phyloP scores from a whole-genome alignment of 208 protist species.

The Trypanosoma congolense region DNA sequence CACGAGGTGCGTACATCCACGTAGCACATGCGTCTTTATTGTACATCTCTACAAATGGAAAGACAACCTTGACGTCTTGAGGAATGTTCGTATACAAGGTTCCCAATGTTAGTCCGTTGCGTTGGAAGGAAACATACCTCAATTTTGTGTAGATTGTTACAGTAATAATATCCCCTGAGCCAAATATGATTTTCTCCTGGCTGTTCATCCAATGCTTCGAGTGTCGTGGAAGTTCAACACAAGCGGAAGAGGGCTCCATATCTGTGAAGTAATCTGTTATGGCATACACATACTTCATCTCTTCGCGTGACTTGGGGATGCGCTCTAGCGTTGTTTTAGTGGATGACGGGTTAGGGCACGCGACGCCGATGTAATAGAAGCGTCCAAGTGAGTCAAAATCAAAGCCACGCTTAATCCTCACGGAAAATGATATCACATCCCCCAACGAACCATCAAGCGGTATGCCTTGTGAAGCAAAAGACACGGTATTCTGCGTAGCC shows the following conservation, averaged over 20 bases:
- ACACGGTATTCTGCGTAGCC: slow-evolving; percentile 20
- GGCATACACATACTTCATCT: slow-evolving; percentile 41
- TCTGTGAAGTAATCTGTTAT: slow-evolving; percentile 69
- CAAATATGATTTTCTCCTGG: slow-evolving; percentile 70
- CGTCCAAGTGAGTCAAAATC: slow-evolving; percentile 61
- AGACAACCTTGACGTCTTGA: slow-evolving; percentile 44
- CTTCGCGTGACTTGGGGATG: slow-evolving; percentile 44
- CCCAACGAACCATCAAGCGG: slow-evolving; percentile 49
- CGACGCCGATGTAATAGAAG: slow-evolving; percentile 73
- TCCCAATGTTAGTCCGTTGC: slow-evolving; percentile 74
- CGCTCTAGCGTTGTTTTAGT: slow-evolving; percentile 17
- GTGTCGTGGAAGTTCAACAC: slow-evolving; percentile 43
- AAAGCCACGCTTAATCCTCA: slow-evolving; percentile 55
- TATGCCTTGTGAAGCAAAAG: slow-evolving; percentile 58
- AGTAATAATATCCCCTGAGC: slow-evolving; percentile 82
- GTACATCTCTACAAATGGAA: slow-evolving; percentile 81
- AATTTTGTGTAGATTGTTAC: slow-evolving; percentile 50
- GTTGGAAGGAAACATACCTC: slow-evolving; percentile 65
- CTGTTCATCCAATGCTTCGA: slow-evolving; percentile 60
- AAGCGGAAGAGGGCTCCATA: slow-evolving; percentile 10
- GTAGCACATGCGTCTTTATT: slow-evolving; percentile 63
- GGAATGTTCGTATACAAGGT: slow-evolving; percentile 57
- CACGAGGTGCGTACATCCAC: slow-evolving; percentile 68
- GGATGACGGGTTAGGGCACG: slow-evolving; percentile 24
- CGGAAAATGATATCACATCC: slow-evolving; percentile 65